Percentiles rank a stretch among this genome's conserved stretches.
phyloP scores from a whole-genome alignment of 2,329 filamentous ascomycete genomes.

The Lachnellula willkommii region DNA sequence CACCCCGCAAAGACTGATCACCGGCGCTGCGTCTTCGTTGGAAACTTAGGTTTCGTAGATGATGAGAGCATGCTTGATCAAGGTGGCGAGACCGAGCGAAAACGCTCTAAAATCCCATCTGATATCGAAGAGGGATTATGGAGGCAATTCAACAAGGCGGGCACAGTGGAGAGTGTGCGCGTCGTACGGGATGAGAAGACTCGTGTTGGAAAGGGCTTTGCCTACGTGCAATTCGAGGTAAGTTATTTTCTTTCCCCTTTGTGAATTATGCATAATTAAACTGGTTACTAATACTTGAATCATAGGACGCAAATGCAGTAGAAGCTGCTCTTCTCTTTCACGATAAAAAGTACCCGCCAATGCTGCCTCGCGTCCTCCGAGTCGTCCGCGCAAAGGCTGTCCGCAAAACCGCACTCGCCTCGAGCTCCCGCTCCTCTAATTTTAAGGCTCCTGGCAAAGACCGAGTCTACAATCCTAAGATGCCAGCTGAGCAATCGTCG shows the following conservation, averaged over 20 bases:
- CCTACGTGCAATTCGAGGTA: constrained; percentile 90
- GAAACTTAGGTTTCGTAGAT: constrained; percentile 93
- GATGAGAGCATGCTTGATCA: constrained; percentile 71
- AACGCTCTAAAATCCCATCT: constrained; percentile 67
- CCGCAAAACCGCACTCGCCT: constrained; percentile 34
- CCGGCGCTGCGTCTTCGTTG: constrained; percentile 89
- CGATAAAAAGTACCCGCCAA: constrained; percentile 87
- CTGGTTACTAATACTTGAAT: constrained; percentile 15
- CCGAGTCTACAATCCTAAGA: constrained; percentile 60
- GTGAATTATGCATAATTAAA: neutral
- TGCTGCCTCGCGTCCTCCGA: constrained; percentile 83
- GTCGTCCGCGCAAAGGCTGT: constrained; percentile 65
- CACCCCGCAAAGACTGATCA: constrained; percentile 80
- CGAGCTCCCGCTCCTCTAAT: constrained; percentile 8
- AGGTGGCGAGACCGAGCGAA: constrained; percentile 63
- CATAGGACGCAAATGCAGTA: constrained; percentile 72
- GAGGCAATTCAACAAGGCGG: constrained; percentile 70
- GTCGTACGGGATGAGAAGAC: constrained; percentile 87
- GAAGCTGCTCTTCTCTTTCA: constrained; percentile 85
- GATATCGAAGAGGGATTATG: constrained; percentile 93
- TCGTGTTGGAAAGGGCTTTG: constrained; percentile 91
- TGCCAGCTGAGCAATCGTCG: constrained; percentile 64
- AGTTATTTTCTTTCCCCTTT: constrained; percentile 26
- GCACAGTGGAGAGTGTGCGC: constrained; percentile 86
- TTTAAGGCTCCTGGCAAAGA: constrained; percentile 31